These are phyloP conservation scores for Citrus australasica DNA, from an alignment of 345 rosid genomes.

Conservation along the genomic window DNA sequence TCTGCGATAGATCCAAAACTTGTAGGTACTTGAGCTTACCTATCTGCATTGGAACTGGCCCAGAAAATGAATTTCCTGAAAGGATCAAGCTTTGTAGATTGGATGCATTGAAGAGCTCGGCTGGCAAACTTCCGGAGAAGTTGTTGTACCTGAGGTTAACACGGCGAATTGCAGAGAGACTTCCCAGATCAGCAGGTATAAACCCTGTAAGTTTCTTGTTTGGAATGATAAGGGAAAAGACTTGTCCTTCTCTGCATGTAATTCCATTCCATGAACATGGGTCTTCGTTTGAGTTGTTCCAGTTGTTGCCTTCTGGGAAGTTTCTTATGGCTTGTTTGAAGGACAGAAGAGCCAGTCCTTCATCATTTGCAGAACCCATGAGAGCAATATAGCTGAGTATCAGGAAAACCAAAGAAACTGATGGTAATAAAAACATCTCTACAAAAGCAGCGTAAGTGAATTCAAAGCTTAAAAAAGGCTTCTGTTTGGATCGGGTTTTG, in stretches of 20 bases:
- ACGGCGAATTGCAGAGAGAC: constrained; percentile 56
- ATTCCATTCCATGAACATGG: constrained; percentile 82
- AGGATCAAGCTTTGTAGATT: constrained; percentile 70
- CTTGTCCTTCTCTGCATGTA: constrained; percentile 45
- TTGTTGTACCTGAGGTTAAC: constrained; percentile 62
- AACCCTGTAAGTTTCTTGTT: constrained; percentile 49
- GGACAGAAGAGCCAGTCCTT: constrained; percentile 58
- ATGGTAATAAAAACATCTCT: constrained; percentile 28
- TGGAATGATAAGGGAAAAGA: constrained; percentile 51
- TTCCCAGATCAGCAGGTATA: constrained; percentile 53
- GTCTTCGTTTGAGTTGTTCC: constrained; percentile 57
- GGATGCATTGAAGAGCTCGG: constrained; percentile 39
- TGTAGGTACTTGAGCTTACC: constrained; percentile 52
- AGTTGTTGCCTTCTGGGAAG: constrained; percentile 37
- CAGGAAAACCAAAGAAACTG: constrained; percentile 27
- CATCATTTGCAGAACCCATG: constrained; percentile 49
- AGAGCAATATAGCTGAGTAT: constrained; percentile 17
- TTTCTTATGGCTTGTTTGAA: constrained; percentile 43
- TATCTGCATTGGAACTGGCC: constrained; percentile 57
- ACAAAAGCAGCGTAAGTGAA: constrained; percentile 14
- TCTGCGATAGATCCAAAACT: constrained; percentile 55
- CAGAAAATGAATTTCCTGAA: constrained; percentile 70
- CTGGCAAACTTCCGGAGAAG: constrained; percentile 60
- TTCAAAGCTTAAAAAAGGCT: not conserved
- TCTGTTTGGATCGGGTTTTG: not conserved